Base-by-base conservation (phyloP, 1,284 basidiomycete genomes). In the Rhodotorula sp. region DNA sequence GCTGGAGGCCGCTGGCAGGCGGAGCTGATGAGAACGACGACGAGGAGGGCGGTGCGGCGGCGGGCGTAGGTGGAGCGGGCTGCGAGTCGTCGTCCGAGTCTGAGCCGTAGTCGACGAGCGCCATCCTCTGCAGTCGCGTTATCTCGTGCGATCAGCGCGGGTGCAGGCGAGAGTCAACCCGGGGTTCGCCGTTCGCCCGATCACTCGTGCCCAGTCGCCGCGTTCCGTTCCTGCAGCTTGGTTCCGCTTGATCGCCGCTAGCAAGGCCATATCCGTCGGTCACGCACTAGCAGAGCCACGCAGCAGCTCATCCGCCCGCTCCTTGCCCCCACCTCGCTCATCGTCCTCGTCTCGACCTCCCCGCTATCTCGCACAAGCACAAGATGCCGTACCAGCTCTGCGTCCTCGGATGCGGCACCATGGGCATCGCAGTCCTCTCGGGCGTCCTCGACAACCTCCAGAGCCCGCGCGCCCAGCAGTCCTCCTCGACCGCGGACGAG, bases 341-440 rank as follows among this genome's bases (percentile, higher is more conserved):
- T 15, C 17, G 13, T 8, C 36, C 62, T 29, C 57, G 37, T 32
- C 8, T 17, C 41, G 27, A 27, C 25, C 55, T 25, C 29, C 32
- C 36, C 36, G 27, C 15, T 21, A 6, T 5, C 13, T 2, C 56
- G 19, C 32, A 15, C 46, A 21, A 21, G 15, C 27, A 6, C 21
- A 61, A 22, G 25, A 79, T 79, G 78, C 76, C 77, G 27, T 79
- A 78, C 73, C 70, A 71, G 34, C 69, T 73, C 39, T 69, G 72
- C 53, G 70, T 72, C 34, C 64, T 79, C 92, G 94, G 94, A 86
- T 99, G 97, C 83, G 97, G 97, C 69, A 99, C 97, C 13, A 99
- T 99, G 97, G 97, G 97, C 69, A 84, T 98, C 76, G 94, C 97
- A 71, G 88, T 99, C 81, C 87, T 97, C 60, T 97, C 95, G 41